Conservation (phyloP, 225 moss, liverwort and hornwort genomes). For the Lunularia cruciata region DNA sequence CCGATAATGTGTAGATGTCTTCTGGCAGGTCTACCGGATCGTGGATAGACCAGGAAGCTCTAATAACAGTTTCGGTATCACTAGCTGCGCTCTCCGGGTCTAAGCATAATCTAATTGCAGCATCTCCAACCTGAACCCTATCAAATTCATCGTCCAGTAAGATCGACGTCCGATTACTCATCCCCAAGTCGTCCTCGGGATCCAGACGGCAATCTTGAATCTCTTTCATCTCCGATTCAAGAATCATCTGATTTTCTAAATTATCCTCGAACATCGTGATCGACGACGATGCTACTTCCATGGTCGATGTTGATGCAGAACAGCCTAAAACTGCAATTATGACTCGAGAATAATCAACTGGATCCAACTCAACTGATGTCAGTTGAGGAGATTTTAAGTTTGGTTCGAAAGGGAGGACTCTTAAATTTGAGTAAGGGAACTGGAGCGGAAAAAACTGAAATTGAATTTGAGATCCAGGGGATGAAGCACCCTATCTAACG, state of each 20-base stretch:
- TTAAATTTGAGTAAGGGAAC: too few species aligned
- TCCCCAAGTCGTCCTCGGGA: background rate
- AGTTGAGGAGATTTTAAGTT: too few species aligned
- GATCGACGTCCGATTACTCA: background rate
- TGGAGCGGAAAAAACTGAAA: background rate
- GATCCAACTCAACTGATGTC: too few species aligned
- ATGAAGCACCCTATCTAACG: background rate
- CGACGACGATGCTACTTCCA: conserved; percentile 9
- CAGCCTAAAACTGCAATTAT: too few species aligned
- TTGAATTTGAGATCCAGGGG: background rate
- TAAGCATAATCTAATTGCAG: background rate
- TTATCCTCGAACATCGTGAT: conserved; percentile 9
- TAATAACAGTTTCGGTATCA: background rate
- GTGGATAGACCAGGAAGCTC: conserved; percentile 1
- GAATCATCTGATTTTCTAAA: conserved; percentile 13
- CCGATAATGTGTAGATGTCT: background rate
- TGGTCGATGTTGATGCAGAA: background rate
- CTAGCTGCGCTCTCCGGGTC: background rate
- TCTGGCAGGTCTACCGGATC: background rate
- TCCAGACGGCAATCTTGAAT: conserved; percentile 9
- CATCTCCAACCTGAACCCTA: background rate
- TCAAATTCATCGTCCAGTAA: background rate
- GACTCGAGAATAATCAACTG: background rate
- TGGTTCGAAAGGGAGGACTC: too few species aligned
- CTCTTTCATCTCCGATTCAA: conserved; percentile 12